Evolutionary conservation across 352 stramenopile species (phyloP), one percentile per base, ranked within the genome.

Genomic region (Phytophthora vignae): DNA sequence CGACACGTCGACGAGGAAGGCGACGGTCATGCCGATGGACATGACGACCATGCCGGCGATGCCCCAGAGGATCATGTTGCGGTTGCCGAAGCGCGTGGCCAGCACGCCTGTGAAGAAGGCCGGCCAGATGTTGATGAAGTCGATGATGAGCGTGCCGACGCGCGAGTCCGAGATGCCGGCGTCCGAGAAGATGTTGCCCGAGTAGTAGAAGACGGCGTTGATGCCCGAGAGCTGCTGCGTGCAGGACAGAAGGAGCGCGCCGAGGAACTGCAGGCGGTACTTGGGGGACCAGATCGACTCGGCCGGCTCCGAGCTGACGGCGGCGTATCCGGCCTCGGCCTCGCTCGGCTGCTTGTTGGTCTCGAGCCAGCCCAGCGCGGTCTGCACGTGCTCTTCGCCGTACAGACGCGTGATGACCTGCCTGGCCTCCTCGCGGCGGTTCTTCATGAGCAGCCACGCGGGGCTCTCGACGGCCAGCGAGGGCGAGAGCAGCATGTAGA

Each of bases 11-110:
- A 74, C 64, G 27, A 83, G 55, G 48, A 87, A 77, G 48, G 81
- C 73, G 31, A 92, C 60, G 5, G 81, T 88, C 62, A 90, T 80
- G 38, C 74, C 74, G 22, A 87, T 62, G 8, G 82, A 67, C 29
- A 74, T 79, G 27, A 90, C 29, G 9, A 86, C n/a, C 82, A 92
- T 92, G 22, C 67, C 56, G 7, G 58, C 62, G n/a, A 78, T 68
- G 21, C 81, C 81, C n/a, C 55, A 54, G n/a, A 90, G 69, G 8
- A 92, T 74, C 76, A 92, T 82, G 53, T 59, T 84, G 60, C 83
- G 83, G 54, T 83, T 87, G 33, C 73, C 73, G 46, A 90, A 90
- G 62, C 69, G 72, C 46, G 64, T 74, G 31, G 71, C 69, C 21
- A 90, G 54, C 19, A 82, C 29, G 6, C 78, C 74, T 29, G 66